Base-by-base conservation (phyloP, 768 basidiomycete species). In the Lactarius sp. region DNA sequence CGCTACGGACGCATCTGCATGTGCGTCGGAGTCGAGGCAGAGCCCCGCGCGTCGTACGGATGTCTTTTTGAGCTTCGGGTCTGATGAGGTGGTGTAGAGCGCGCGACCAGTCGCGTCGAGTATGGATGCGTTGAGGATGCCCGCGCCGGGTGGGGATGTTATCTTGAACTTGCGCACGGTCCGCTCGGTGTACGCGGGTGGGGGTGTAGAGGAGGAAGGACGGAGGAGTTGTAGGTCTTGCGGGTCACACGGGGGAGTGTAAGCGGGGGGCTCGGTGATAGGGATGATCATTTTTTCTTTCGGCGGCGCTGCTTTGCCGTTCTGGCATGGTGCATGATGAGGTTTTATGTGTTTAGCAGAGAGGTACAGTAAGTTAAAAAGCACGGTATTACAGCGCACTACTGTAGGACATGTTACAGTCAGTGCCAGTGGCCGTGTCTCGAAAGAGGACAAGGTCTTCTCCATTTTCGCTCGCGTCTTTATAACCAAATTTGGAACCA, bases 361-460 rank as follows among this genome's bases (percentile, higher is more conserved):
- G 27, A 27, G 27, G 27, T 27, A 27, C 27, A 27, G 27, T 27
- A 27, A 27, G 27, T 27, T 27, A 27, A 27, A 27, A 27, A 27
- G 27, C 27, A 27, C 27, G 3, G 27, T 27, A 27, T 27, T 27
- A 27, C 27, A 27, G 27, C 2, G 3, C 27, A 27, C 27, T 27
- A 27, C 3, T 2, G 5, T 27, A 27, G 27, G 2, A 27, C 27
- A 27, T 27, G 27, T 27, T 27, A 2, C 27, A 27, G 27, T 27
- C 27, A 27, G 27, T 27, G 2, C 27, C 27, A 27, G 27, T 27
- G 27, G 27, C 27, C 27, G 41, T 34, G n/a, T 27, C 49, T 59
- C 7, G 54, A 56, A 56, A 6, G 46, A 64, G 62, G 57, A 64
- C 57, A 64, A 64, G 62, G 62, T 54, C 27, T 50, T 33, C 42